Conservation (phyloP, 148 eudicot species). For the Bassia scoparia region DNA sequence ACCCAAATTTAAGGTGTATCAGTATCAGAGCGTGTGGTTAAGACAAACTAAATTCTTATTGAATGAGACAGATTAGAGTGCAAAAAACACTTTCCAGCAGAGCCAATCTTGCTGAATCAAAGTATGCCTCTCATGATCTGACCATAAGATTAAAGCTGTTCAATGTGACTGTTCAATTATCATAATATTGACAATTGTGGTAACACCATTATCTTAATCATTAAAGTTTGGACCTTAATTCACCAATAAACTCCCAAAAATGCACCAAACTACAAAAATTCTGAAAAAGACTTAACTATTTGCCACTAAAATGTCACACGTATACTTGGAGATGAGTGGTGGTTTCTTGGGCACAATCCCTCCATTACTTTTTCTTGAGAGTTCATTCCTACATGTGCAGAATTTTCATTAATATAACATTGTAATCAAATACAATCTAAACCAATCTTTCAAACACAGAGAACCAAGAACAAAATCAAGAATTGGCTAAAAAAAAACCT, state of each 20-base stretch:
- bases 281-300: too few relatives aligned
- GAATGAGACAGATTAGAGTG: slow-evolving; percentile 5
- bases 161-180: neutral
- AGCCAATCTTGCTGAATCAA: slow-evolving; percentile 99
- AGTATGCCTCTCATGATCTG: slow-evolving; percentile 90
- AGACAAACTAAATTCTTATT: neutral
- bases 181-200: neutral
- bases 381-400: slow-evolving; percentile 58
- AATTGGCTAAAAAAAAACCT: slow-evolving; percentile 36
- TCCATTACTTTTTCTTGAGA: slow-evolving; percentile 82
- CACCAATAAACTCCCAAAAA: neutral
- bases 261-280: neutral
- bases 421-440: neutral
- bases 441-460: neutral
- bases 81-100: slow-evolving; percentile 51
- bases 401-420: neutral
- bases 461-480: neutral
- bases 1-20: slow-evolving; percentile 10
- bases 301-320: neutral
- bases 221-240: slow-evolving; percentile 4
- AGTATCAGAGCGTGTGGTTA: neutral
- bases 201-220: neutral
- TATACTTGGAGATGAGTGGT: slow-evolving; percentile 82
- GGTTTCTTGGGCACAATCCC: slow-evolving; percentile 88
- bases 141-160: slow-evolving; percentile 24